Evolutionary conservation across 345 rosid genomes (phyloP).

Genomic region (Gossypium bickii): DNA sequence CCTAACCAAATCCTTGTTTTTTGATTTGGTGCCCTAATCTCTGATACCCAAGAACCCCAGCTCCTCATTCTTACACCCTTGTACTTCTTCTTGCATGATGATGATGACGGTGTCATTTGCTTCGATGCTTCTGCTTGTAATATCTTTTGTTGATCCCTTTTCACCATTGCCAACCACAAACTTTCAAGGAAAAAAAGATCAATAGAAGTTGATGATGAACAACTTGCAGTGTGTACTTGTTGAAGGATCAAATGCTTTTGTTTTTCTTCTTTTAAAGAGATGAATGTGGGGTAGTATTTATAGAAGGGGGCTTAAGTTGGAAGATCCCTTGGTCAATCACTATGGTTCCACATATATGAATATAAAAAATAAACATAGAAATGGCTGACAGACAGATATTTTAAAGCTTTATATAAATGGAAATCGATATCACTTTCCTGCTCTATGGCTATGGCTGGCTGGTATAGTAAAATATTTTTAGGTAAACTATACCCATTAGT

Average conservation of each 20-base stretch:
- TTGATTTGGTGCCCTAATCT: constrained; percentile 93
- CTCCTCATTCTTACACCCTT: constrained; percentile 99
- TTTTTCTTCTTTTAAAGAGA: constrained; percentile 12
- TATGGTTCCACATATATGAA: constrained; percentile 21
- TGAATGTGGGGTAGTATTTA: constrained; percentile 28
- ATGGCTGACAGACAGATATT: constrained; percentile 30
- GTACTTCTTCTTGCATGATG: constrained; percentile 49
- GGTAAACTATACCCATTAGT: too few species aligned
- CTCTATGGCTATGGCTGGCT: background rate
- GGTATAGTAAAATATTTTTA: background rate
- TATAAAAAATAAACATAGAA: constrained; percentile 18
- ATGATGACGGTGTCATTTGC: constrained; percentile 25
- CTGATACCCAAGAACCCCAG: constrained; percentile 99
- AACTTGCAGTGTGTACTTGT: background rate
- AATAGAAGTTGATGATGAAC: background rate
- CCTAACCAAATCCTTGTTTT: constrained; percentile 98
- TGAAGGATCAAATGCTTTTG: constrained; percentile 3
- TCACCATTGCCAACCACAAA: constrained; percentile 43
- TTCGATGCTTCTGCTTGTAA: constrained; percentile 30
- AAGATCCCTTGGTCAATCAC: constrained; percentile 26
- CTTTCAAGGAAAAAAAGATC: background rate
- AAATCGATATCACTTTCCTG: constrained; percentile 1
- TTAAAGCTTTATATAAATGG: too few species aligned
- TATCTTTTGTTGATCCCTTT: constrained; percentile 39
- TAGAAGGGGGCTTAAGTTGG: constrained; percentile 19